A percentile compares a stretch with the other conserved stretches of the same genome.
phyloP scores from a whole-genome alignment of 768 basidiomycete species.

The Suillus clintonianus region DNA sequence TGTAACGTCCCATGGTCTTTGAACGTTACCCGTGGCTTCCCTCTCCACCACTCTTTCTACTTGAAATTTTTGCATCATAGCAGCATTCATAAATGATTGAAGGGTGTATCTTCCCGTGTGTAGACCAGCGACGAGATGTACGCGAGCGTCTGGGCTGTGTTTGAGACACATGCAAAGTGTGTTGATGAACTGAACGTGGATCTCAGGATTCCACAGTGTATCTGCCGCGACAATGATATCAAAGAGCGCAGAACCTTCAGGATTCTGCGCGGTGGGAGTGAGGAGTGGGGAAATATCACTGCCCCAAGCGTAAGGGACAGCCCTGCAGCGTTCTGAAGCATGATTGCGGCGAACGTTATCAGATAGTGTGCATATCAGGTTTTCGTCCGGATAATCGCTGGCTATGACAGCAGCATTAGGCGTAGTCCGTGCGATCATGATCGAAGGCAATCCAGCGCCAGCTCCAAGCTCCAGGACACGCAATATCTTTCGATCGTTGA shows the following conservation, averaged over 20 bases:
- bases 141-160: conserved; percentile 44
- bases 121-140: conserved; percentile 70
- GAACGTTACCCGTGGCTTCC: conserved; percentile 39
- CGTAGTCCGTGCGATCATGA: conserved; percentile 57
- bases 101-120: conserved; percentile 79
- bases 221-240: conserved; percentile 75
- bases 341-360: conserved; percentile 57
- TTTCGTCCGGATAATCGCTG: conserved; percentile 74
- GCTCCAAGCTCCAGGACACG: conserved; percentile 74
- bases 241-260: conserved; percentile 38
- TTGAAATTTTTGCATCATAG: conserved; percentile 42
- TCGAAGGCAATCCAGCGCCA: conserved; percentile 73
- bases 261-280: not conserved
- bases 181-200: conserved; percentile 54
- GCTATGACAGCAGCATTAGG: conserved; percentile 44
- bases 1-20: conserved; percentile 53
- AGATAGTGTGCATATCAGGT: conserved; percentile 56
- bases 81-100: conserved; percentile 53
- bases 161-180: conserved; percentile 52
- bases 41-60: conserved; percentile 50
- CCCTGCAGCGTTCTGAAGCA: conserved; percentile 49
- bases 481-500: conserved; percentile 22
- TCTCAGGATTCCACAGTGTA: conserved; percentile 73
- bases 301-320: conserved; percentile 68
- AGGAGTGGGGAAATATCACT: conserved; percentile 38